phyloP scores from a whole-genome alignment of 768 basidiomycete genomes.

The Russula ochroleuca region DNA sequence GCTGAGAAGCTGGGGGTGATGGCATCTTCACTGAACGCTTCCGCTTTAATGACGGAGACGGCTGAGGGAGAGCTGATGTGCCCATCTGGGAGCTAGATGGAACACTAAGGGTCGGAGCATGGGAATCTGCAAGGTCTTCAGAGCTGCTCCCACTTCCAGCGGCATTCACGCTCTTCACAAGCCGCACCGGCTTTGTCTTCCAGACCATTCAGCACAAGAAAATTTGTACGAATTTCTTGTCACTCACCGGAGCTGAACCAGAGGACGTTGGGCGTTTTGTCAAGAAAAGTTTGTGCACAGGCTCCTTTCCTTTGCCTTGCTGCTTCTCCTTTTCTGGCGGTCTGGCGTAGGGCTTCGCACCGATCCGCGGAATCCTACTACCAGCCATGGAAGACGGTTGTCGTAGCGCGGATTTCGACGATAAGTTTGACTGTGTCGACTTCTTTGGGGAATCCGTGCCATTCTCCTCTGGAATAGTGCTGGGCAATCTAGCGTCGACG shows the following conservation, averaged over 20 bases:
- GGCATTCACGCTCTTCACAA: slow-evolving; percentile 13
- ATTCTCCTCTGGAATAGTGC: slow-evolving; percentile 23
- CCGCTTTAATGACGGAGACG: slow-evolving; percentile 22
- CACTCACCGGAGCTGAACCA: slow-evolving; percentile 13
- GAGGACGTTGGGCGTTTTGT: slow-evolving; percentile 1
- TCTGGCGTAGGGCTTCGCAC: slow-evolving; percentile 35
- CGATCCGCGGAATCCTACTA: slow-evolving; percentile 37
- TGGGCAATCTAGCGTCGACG: slow-evolving; percentile 12
- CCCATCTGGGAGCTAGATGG: slow-evolving; percentile 10
- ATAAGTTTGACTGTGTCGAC: slow-evolving; percentile 9
- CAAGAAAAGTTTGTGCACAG: slow-evolving; percentile 10
- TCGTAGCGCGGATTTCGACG: slow-evolving; percentile 28
- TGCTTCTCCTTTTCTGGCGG: slow-evolving; percentile 24
- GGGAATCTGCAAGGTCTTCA: slow-evolving; percentile 11
- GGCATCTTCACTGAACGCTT: slow-evolving; percentile 17
- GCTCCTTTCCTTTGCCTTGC: slow-evolving; percentile 17
- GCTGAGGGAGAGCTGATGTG: slow-evolving; percentile 9
- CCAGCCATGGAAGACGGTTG: slow-evolving; percentile 32
- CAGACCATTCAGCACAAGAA: background rate
- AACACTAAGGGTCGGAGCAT: background rate
- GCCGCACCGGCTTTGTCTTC: slow-evolving; percentile 24
- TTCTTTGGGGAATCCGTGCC: slow-evolving; percentile 2
- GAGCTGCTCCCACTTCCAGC: slow-evolving; percentile 20
- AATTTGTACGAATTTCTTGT: background rate
- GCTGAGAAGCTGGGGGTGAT: slow-evolving; percentile 8